phyloP scores from a whole-genome alignment of 768 basidiomycete species.

The Pulveroboletus frians region DNA sequence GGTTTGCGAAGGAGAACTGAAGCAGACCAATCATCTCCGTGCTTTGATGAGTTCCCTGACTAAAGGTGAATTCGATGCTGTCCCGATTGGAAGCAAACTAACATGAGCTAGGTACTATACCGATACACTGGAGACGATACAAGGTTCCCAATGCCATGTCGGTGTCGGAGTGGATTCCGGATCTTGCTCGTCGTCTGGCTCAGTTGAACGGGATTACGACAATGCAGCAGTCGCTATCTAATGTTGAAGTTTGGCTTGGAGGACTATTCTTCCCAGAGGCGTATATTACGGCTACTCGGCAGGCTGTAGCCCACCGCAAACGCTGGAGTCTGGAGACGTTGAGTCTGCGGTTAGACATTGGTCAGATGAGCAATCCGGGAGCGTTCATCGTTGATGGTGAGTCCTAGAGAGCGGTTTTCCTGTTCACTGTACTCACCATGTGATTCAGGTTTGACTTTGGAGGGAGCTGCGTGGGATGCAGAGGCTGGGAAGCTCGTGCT shows the following conservation, averaged over 20 bases:
- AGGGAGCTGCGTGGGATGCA: constrained; percentile 73
- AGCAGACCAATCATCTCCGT: constrained; percentile 96
- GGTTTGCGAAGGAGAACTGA: constrained; percentile 81
- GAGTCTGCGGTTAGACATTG: constrained; percentile 74
- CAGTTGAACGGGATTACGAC: constrained; percentile 68
- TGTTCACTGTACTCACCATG: constrained; percentile 3
- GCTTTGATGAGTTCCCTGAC: constrained; percentile 83
- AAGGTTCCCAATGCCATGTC: constrained; percentile 81
- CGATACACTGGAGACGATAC: constrained; percentile 83
- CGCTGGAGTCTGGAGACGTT: constrained; percentile 92
- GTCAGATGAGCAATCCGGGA: constrained; percentile 67
- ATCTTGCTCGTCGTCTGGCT: constrained; percentile 72
- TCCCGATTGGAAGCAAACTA: constrained; percentile 1
- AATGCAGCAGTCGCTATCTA: constrained; percentile 52
- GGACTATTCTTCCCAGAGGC: constrained; percentile 96
- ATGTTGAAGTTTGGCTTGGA: constrained; percentile 87
- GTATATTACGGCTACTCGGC: constrained; percentile 91
- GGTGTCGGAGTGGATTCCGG: constrained; percentile 80
- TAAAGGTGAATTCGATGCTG: constrained; percentile 56
- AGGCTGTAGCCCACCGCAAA: constrained; percentile 90
- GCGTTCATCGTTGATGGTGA: constrained; percentile 87
- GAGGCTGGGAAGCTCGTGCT: constrained; percentile 60
- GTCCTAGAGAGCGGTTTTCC: constrained; percentile 22
- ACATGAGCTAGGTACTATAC: constrained; percentile 67
- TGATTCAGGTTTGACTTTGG: constrained; percentile 69